Evolutionary conservation across 768 basidiomycete genomes (phyloP), one percentile per base, ranked within the genome.

Genomic region (Omphalotus guepiniiformis): DNA sequence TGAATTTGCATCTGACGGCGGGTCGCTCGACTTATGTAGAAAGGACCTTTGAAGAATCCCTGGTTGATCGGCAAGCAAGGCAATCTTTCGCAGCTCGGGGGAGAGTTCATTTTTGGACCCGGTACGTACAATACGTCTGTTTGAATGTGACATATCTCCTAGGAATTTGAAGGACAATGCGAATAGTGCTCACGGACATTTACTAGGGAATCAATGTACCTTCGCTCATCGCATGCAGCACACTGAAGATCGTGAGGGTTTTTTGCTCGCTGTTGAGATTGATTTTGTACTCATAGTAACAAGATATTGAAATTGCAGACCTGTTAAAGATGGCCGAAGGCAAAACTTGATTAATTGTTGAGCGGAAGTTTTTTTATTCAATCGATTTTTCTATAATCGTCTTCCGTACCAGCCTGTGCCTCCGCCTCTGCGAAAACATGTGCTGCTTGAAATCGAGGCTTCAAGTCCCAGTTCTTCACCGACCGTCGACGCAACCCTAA

Each of bases 31-130:
- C 28, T 7, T 18, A 18, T 26, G 18, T 42, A 71, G 68, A 52
- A 60, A 28, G 70, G 72, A 21, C 66, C 72, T 2, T 26, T 80
- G 8, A 71, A 67, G 58, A 59, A 74, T 28, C 73, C 75, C 0
- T 54, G 53, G 1, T 62, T 74, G 15, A 65, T 80, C n/a, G 82
- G 80, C 0, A 82, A 81, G 56, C 76, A 81, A 47, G 83, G 82
- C 0, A 79, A 82, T 41, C 54, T 78, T n/a, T 70, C 73, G 0
- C 82, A 85, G 56, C 62, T 82, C 0, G 82, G 82, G 4, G 82
- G 80, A 2, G 82, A 85, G 21, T 83, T 83, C 43, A 60, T 85
- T 11, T 66, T 84, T 40, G 78, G 78, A 18, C 78, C 79, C 16
- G 79, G 79, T 80, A 52, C 26, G 65, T 53, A 25, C 26, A n/a